Conservation (phyloP, 2,329 filamentous ascomycete species). For the Neoarthrinium moseri region DNA sequence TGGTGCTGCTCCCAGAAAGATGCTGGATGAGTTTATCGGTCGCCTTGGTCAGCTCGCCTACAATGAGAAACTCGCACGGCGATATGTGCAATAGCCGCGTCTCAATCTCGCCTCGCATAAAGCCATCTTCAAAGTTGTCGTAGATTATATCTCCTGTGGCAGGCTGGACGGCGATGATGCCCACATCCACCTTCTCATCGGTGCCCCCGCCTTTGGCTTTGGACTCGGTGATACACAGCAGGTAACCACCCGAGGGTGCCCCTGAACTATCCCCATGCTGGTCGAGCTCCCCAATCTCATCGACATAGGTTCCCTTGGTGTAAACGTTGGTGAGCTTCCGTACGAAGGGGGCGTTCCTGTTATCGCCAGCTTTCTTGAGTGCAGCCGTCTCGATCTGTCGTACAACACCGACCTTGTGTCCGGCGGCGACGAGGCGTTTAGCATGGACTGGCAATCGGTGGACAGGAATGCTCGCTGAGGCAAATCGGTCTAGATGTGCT, state of each 20-base stretch:
- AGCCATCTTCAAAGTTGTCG: constrained; percentile 93
- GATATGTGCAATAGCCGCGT: constrained; percentile 93
- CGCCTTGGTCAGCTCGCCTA: constrained; percentile 84
- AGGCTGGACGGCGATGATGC: constrained; percentile 90
- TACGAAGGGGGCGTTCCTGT: constrained; percentile 87
- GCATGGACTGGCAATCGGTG: constrained; percentile 91
- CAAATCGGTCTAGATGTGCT: constrained; percentile 87
- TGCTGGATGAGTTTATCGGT: constrained; percentile 92
- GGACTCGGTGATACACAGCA: constrained; percentile 87
- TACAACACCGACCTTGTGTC: constrained; percentile 94
- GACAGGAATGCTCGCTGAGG: constrained; percentile 92
- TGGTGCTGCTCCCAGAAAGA: constrained; percentile 83
- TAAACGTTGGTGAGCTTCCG: constrained; percentile 95
- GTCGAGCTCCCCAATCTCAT: constrained; percentile 85
- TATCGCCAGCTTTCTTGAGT: constrained; percentile 91
- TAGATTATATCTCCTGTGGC: constrained; percentile 95
- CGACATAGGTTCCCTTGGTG: constrained; percentile 96
- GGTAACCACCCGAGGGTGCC: constrained; percentile 72
- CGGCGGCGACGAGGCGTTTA: constrained; percentile 86
- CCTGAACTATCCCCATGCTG: constrained; percentile 40
- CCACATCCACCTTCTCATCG: constrained; percentile 90
- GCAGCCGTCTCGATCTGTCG: constrained; percentile 93
- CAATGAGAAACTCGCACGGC: constrained; percentile 90
- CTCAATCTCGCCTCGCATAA: constrained; percentile 96
- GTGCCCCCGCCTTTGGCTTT: constrained; percentile 76